Percentiles rank a stretch among this genome's conserved stretches.
Conservation (phyloP, 495 filamentous ascomycete species). For the Sporormia fimetaria region DNA sequence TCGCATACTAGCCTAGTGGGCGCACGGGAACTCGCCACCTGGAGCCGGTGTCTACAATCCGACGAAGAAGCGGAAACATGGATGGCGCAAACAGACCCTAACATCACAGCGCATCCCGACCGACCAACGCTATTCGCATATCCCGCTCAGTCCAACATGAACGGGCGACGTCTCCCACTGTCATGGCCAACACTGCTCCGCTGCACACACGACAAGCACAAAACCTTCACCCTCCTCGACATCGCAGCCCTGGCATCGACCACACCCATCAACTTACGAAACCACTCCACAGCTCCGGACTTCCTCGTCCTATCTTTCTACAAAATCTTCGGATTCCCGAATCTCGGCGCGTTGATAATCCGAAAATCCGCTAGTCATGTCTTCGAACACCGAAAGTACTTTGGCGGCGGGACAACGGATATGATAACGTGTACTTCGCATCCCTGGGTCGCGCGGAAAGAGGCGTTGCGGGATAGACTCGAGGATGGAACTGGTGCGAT, state of each 20-base stretch:
- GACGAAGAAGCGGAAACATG: conserved; percentile 58
- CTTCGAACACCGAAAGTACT: conserved; percentile 53
- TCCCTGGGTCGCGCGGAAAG: conserved; percentile 55
- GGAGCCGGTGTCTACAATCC: conserved; percentile 48
- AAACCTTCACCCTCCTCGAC: conserved; percentile 54
- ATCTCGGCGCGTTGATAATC: conserved; percentile 61
- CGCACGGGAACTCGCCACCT: conserved; percentile 48
- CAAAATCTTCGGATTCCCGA: conserved; percentile 74
- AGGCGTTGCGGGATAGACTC: conserved; percentile 51
- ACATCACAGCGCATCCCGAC: background rate
- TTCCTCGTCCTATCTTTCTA: conserved; percentile 65
- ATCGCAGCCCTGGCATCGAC: conserved; percentile 64
- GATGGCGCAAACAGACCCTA: conserved; percentile 31
- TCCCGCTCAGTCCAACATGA: conserved; percentile 73
- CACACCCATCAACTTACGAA: conserved; percentile 48
- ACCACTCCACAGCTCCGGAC: conserved; percentile 53
- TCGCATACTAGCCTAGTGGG: conserved; percentile 67
- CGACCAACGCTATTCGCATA: conserved; percentile 51
- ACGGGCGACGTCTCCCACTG: conserved; percentile 54
- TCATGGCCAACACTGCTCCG: conserved; percentile 38
- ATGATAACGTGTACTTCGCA: conserved; percentile 49
- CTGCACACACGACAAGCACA: conserved; percentile 4
- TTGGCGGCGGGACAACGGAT: conserved; percentile 54
- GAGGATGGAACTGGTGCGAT: conserved; percentile 76
- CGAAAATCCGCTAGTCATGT: conserved; percentile 51